Evolutionary conservation across 2,329 filamentous ascomycete genomes (phyloP), one percentile per base, ranked within the genome.

Genomic region (Cladorrhinum sp.): DNA sequence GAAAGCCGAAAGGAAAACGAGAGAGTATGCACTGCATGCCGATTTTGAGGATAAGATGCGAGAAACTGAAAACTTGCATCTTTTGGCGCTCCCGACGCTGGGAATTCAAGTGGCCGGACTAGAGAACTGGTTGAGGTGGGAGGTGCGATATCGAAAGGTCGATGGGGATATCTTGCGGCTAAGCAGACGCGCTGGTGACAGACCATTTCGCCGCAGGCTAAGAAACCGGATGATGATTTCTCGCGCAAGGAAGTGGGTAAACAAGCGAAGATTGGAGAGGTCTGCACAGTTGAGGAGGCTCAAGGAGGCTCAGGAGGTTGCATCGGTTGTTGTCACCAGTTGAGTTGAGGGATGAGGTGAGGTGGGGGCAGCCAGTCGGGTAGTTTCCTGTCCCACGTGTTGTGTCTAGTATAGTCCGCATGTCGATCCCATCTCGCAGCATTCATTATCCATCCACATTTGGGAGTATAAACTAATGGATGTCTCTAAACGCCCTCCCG

Each of bases 61-160:
- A 5, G 3, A 16, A 20, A 41, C 7, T 12, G 20, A 25, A 29
- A 41, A 23, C 45, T 29, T 76, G 66, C 77, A 75, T 45, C 68
- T 86, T 58, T 63, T 86, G 12, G 82, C 80, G 23, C 73, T 86
- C 61, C 83, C 83, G 2, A 82, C 81, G 22, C 68, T 86, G 49
- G 79, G 77, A 0, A 69, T 84, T 3, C 70, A 76, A 1, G 61
- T 83, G 7, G 80, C 81, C 0, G 75, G 77, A 0, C 61, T 83
- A 22, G 75, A 79, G 49, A 66, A 78, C 25, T 82, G 79, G 80
- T 66, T 85, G 7, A 68, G 73, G 54, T 84, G 77, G 58, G 77
- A 84, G 62, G 71, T 79, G 2, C 72, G 80, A 55, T 85, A 83
- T 63, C 79, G 77, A 60, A 79, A 78, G 62, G 75, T 82, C 1